Percentiles rank a stretch among this genome's conserved stretches.
phyloP scores from a whole-genome alignment of 1,139 yeast species.

The Pichia terricola region DNA sequence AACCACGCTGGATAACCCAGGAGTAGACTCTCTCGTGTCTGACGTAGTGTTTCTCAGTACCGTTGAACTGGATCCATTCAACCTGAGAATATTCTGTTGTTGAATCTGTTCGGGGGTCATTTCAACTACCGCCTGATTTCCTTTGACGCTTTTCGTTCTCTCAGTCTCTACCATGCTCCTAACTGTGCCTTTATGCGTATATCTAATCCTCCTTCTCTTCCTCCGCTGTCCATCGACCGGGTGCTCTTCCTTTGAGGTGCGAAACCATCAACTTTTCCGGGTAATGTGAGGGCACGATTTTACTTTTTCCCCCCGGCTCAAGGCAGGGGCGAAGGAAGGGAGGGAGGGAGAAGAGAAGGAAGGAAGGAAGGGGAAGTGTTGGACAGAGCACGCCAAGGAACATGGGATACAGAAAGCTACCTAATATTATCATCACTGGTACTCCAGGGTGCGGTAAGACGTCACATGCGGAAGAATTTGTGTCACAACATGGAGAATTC shows the following conservation, averaged over 20 bases:
- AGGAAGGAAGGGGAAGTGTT: no score
- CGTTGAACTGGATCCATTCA: slow-evolving; percentile 11
- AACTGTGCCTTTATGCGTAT: no score
- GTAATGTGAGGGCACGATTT: no score
- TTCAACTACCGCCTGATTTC: neutral
- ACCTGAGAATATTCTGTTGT: slow-evolving; percentile 14
- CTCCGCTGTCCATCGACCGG: no score
- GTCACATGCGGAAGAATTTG: slow-evolving; percentile 64
- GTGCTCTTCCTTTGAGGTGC: no score
- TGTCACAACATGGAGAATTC: slow-evolving; percentile 28
- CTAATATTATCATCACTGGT: slow-evolving; percentile 87
- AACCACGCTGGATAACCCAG: neutral
- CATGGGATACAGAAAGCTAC: slow-evolving; percentile 36
- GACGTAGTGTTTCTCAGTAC: slow-evolving; percentile 1
- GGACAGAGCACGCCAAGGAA: neutral
- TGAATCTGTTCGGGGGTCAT: slow-evolving; percentile 13
- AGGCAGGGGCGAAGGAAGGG: no score
- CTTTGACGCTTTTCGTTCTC: no score
- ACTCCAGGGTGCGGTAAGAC: slow-evolving; percentile 98
- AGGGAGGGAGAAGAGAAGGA: no score
- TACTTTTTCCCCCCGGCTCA: no score
- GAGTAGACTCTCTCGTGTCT: neutral
- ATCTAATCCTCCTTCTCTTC: no score
- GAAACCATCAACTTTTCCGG: no score
- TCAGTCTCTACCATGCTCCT: no score